phyloP scores from a whole-genome alignment of 2,329 filamentous ascomycete species.

The Xylariaceae sp. region DNA sequence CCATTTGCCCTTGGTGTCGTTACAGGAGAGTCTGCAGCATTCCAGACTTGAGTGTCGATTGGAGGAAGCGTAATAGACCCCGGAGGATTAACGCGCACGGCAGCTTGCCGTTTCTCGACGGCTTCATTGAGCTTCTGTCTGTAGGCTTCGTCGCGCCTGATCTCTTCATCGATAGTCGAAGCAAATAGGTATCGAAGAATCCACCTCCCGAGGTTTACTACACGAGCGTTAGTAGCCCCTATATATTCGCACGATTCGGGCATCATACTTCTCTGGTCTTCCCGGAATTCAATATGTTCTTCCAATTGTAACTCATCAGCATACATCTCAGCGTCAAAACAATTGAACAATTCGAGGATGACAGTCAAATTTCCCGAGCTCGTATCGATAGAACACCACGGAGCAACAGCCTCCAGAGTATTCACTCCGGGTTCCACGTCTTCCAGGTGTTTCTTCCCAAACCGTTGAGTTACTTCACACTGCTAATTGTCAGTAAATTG shows the following conservation, averaged over 20 bases:
- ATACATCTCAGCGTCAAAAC: conserved; percentile 96
- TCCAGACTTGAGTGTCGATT: conserved; percentile 37
- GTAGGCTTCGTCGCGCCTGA: conserved; percentile 71
- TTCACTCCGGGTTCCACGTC: conserved; percentile 86
- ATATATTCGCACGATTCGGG: background rate
- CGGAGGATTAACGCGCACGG: conserved; percentile 56
- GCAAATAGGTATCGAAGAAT: conserved; percentile 88
- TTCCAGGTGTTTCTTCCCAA: conserved; percentile 89
- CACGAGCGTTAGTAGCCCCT: conserved; percentile 11
- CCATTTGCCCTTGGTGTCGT: conserved; percentile 65
- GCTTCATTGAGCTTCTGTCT: conserved; percentile 65
- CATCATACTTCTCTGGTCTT: conserved; percentile 83
- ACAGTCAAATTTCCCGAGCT: conserved; percentile 89
- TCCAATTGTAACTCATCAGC: conserved; percentile 79
- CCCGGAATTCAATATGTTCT: conserved; percentile 74
- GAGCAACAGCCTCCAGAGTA: conserved; percentile 81
- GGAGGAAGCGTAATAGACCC: conserved; percentile 48
- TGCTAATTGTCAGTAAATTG: conserved; percentile 33
- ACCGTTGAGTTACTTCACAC: conserved; percentile 86
- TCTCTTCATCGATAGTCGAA: conserved; percentile 84
- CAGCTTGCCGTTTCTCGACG: conserved; percentile 54
- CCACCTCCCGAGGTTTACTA: conserved; percentile 96
- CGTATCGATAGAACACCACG: conserved; percentile 95
- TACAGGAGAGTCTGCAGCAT: conserved; percentile 41
- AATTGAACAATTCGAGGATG: conserved; percentile 88